These are phyloP conservation scores for Lepidium didymum DNA, from an alignment of 345 rosid species.

Conservation along the genomic window DNA sequence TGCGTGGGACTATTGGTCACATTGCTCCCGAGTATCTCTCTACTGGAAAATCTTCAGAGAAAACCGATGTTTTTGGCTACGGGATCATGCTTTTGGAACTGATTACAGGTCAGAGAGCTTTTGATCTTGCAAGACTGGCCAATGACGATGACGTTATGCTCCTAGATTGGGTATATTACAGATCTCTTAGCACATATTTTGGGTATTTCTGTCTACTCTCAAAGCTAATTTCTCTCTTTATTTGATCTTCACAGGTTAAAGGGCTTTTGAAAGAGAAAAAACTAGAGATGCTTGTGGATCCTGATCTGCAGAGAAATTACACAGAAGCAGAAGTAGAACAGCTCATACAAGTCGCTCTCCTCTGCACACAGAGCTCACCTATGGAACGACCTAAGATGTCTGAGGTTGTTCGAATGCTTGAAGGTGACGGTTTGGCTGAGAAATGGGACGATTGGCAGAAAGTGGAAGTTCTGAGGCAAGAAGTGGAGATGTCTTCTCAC, in stretches of 20 bases:
- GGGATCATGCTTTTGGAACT: constrained; percentile 94
- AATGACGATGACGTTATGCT: constrained; percentile 92
- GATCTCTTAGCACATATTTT: neutral
- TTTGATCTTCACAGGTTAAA: constrained; percentile 52
- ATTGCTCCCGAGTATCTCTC: constrained; percentile 95
- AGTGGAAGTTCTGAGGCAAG: constrained; percentile 81
- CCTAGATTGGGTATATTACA: constrained; percentile 73
- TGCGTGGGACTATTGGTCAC: constrained; percentile 92
- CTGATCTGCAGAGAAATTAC: constrained; percentile 73
- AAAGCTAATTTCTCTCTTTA: neutral
- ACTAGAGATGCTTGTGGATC: constrained; percentile 86
- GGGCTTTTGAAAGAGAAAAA: constrained; percentile 81
- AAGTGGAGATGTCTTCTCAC: constrained; percentile 65
- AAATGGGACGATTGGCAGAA: constrained; percentile 97
- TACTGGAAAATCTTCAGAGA: constrained; percentile 92
- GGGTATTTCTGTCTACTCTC: neutral
- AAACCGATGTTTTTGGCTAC: constrained; percentile 92
- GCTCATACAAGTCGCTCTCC: constrained; percentile 82
- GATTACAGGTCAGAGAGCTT: constrained; percentile 91
- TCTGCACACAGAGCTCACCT: constrained; percentile 93
- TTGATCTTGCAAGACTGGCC: constrained; percentile 92
- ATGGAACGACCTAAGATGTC: constrained; percentile 92
- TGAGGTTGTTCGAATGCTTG: constrained; percentile 91
- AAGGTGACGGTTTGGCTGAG: constrained; percentile 84
- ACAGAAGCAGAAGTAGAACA: constrained; percentile 76